These are phyloP conservation scores for Amborella trichopoda DNA, from an alignment of 164 flowering plant genomes.

Conservation along the genomic window DNA sequence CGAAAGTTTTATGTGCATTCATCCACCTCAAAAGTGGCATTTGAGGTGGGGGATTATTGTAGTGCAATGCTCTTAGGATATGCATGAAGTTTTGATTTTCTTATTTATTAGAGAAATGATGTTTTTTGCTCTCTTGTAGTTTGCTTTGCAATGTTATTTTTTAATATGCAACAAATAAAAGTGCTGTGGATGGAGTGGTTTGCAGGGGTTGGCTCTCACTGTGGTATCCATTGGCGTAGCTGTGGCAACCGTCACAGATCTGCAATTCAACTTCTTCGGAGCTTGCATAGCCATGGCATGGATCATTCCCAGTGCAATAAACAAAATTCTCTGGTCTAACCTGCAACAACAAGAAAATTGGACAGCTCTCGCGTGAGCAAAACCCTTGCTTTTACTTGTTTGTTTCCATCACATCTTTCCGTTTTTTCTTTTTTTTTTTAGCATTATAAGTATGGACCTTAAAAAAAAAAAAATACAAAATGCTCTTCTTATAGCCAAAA, in stretches of 20 bases:
- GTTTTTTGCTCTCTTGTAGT: no score
- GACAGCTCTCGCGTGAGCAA: slow-evolving; percentile 76
- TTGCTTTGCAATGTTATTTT: no score
- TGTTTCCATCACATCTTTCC: not conserved
- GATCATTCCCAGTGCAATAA: slow-evolving; percentile 74
- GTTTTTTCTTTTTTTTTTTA: not conserved
- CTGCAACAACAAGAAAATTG: slow-evolving; percentile 70
- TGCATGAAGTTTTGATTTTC: no score
- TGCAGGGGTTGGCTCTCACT: slow-evolving; percentile 55
- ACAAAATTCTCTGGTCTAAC: slow-evolving; percentile 79
- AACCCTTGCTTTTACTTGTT: not conserved
- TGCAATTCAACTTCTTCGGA: slow-evolving; percentile 66
- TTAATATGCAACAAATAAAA: no score
- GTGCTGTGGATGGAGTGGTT: not conserved
- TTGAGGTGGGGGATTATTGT: no score
- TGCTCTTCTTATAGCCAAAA: no score
- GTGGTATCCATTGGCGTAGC: slow-evolving; percentile 70
- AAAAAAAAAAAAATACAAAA: no score
- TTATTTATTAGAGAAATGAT: no score
- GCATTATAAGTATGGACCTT: no score
- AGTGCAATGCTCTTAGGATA: no score
- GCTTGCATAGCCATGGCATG: slow-evolving; percentile 62
- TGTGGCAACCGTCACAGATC: slow-evolving; percentile 77
- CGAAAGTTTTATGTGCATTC: no score
- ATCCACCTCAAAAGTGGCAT: no score